A percentile compares a stretch with the other conserved stretches of the same genome.
Evolutionary conservation across 257 asterid genomes (phyloP).

Genomic region (Penstemon barbatus): DNA sequence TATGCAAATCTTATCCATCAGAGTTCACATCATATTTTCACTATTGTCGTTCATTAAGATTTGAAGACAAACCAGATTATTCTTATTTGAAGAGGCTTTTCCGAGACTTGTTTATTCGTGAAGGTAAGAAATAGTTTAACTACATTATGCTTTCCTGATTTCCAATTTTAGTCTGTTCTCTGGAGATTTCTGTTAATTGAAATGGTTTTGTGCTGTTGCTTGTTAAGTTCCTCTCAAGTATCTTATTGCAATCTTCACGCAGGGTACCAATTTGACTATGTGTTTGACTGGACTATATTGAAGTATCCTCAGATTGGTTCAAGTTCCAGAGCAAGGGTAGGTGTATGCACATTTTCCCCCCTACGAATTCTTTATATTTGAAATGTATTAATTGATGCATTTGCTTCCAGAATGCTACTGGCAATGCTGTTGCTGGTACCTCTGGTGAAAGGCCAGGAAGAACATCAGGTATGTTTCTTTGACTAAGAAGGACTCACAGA

Average conservation of each 20-base stretch:
- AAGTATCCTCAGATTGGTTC: constrained; percentile 91
- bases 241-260: constrained; percentile 30
- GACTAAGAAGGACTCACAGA: not conserved
- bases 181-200: constrained; percentile 5
- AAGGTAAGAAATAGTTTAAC: constrained; percentile 50
- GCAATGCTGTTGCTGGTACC: constrained; percentile 54
- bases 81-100: constrained; percentile 91
- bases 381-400: constrained; percentile 20
- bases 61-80: constrained; percentile 94
- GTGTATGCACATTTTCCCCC: constrained; percentile 27
- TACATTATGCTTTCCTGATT: constrained; percentile 14
- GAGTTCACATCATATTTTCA: constrained; percentile 91
- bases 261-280: constrained; percentile 93
- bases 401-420: constrained; percentile 59
- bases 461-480: constrained; percentile 45
- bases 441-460: constrained; percentile 53
- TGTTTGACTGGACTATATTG: constrained; percentile 89
- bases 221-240: constrained; percentile 15
- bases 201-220: constrained; percentile 17
- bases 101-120: constrained; percentile 85
- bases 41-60: constrained; percentile 84
- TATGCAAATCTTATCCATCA: constrained; percentile 83
- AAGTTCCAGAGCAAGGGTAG: constrained; percentile 76
- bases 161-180: not conserved
- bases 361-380: constrained; percentile 19